A percentile compares a stretch with the other conserved stretches of the same genome.
Conservation (phyloP, 2,329 filamentous ascomycete species). For the Trichoderma asperellum region DNA sequence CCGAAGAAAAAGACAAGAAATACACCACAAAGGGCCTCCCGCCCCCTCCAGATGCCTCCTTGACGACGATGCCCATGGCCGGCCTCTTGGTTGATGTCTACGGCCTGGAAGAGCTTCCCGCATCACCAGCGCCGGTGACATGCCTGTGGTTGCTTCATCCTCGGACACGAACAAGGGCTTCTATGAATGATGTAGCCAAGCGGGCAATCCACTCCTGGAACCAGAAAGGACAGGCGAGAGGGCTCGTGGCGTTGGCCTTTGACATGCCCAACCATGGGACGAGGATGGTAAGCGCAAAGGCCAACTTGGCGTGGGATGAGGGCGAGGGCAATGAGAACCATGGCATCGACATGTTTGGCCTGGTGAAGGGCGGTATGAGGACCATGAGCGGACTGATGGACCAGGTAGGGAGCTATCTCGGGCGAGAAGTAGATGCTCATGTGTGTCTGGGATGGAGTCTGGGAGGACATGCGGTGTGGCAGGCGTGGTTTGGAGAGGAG, state of each 20-base stretch:
- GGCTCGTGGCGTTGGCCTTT: slow-evolving; percentile 80
- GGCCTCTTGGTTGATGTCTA: slow-evolving; percentile 81
- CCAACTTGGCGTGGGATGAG: slow-evolving; percentile 78
- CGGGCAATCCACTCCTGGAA: slow-evolving; percentile 72
- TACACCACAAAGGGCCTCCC: slow-evolving; percentile 45
- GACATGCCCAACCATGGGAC: slow-evolving; percentile 93
- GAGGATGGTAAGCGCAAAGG: slow-evolving; percentile 65
- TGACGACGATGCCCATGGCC: slow-evolving; percentile 70
- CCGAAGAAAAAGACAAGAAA: background rate
- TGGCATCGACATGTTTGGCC: slow-evolving; percentile 89
- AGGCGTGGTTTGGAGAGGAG: slow-evolving; percentile 75
- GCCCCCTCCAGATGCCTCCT: slow-evolving; percentile 59
- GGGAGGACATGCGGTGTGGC: slow-evolving; percentile 88
- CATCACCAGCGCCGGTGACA: slow-evolving; percentile 59
- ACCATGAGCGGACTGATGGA: slow-evolving; percentile 79
- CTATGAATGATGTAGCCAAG: slow-evolving; percentile 77
- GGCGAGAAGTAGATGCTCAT: slow-evolving; percentile 61
- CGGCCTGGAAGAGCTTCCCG: slow-evolving; percentile 73
- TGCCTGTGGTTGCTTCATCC: slow-evolving; percentile 93
- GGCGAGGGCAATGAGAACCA: slow-evolving; percentile 79
- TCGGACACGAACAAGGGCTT: slow-evolving; percentile 68
- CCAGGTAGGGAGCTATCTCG: slow-evolving; percentile 73
- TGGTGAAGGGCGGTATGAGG: slow-evolving; percentile 71
- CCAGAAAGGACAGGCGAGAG: slow-evolving; percentile 46
- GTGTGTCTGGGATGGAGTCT: slow-evolving; percentile 81